A percentile compares a stretch with the other conserved stretches of the same genome.
Conservation (phyloP, 1,284 basidiomycete species). For the Pholiota adiposa region DNA sequence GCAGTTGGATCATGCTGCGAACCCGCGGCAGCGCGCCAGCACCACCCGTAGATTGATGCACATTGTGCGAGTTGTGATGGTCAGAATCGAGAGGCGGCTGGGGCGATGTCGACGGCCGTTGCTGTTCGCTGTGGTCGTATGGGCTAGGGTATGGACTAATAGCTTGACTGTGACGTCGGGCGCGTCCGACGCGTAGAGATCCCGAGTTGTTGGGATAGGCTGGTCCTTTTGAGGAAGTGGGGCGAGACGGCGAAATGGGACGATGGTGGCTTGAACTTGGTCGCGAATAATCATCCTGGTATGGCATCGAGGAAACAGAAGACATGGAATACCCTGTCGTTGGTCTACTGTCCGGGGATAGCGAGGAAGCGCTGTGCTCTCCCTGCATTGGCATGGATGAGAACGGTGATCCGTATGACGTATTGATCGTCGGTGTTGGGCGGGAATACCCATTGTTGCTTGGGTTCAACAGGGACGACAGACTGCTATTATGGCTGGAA, state of each 20-base stretch:
- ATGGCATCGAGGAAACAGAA: slow-evolving; percentile 73
- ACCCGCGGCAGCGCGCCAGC: slow-evolving; percentile 60
- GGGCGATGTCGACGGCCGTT: slow-evolving; percentile 75
- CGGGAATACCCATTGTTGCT: slow-evolving; percentile 62
- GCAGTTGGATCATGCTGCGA: slow-evolving; percentile 78
- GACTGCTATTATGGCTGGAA: slow-evolving; percentile 68
- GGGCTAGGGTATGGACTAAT: slow-evolving; percentile 83
- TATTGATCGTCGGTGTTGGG: slow-evolving; percentile 69
- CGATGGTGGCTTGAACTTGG: slow-evolving; percentile 74
- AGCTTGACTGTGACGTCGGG: slow-evolving; percentile 78
- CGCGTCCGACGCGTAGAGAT: slow-evolving; percentile 68
- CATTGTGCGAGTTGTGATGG: slow-evolving; percentile 10
- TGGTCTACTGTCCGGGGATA: slow-evolving; percentile 82
- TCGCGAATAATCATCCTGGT: slow-evolving; percentile 75
- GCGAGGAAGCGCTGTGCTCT: slow-evolving; percentile 69
- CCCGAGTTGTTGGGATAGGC: slow-evolving; percentile 47
- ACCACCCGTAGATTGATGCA: slow-evolving; percentile 34
- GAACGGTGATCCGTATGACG: slow-evolving; percentile 69
- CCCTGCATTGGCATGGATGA: slow-evolving; percentile 66
- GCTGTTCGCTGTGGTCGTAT: slow-evolving; percentile 67
- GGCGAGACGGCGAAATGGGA: slow-evolving; percentile 62
- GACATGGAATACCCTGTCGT: slow-evolving; percentile 83
- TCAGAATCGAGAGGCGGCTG: slow-evolving; percentile 45
- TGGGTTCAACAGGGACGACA: slow-evolving; percentile 81
- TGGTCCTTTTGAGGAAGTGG: slow-evolving; percentile 59